A percentile compares a stretch with the other conserved stretches of the same genome.
Conservation (phyloP, 1,284 basidiomycete genomes). For the Pholiota adiposa region DNA sequence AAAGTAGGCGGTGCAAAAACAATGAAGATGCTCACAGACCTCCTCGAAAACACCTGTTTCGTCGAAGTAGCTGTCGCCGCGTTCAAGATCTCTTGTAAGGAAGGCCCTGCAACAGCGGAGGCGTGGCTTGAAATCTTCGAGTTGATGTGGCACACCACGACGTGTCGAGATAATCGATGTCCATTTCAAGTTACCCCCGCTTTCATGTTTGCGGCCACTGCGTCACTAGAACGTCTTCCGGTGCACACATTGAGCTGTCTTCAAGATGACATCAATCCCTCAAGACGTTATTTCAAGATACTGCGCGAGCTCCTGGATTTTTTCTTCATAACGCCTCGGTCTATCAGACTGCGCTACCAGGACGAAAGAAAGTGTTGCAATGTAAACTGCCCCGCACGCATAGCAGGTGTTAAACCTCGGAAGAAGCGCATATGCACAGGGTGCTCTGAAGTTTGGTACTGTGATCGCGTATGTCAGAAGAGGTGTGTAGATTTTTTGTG, state of each 20-base stretch:
- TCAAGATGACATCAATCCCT: not conserved
- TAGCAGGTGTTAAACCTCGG: not conserved
- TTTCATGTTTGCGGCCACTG: not conserved
- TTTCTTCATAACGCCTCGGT: not conserved
- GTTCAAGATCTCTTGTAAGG: no score
- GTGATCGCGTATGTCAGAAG: slow-evolving; percentile 12
- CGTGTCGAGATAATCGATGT: no score
- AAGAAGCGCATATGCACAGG: slow-evolving; percentile 8
- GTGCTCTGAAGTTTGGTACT: slow-evolving; percentile 13
- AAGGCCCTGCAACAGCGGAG: not conserved
- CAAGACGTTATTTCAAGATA: not conserved
- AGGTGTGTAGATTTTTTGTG: slow-evolving; percentile 1
- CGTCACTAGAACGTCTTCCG: slow-evolving; percentile 2
- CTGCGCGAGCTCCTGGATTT: not conserved
- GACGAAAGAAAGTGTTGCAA: slow-evolving; percentile 14
- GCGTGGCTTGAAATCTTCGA: slow-evolving; percentile 3
- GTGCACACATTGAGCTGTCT: not conserved
- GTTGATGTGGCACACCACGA: not conserved
- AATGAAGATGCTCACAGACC: no score
- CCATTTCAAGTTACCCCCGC: no score
- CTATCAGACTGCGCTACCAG: slow-evolving; percentile 12
- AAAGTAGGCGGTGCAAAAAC: no score
- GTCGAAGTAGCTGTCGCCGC: not conserved
- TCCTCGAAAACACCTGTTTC: no score
- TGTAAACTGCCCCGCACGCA: slow-evolving; percentile 5